Percentiles rank a stretch among this genome's conserved stretches.
These are phyloP conservation scores for Aschersonia sp. DNA, from an alignment of 2,329 filamentous ascomycete genomes.

Conservation along the genomic window DNA sequence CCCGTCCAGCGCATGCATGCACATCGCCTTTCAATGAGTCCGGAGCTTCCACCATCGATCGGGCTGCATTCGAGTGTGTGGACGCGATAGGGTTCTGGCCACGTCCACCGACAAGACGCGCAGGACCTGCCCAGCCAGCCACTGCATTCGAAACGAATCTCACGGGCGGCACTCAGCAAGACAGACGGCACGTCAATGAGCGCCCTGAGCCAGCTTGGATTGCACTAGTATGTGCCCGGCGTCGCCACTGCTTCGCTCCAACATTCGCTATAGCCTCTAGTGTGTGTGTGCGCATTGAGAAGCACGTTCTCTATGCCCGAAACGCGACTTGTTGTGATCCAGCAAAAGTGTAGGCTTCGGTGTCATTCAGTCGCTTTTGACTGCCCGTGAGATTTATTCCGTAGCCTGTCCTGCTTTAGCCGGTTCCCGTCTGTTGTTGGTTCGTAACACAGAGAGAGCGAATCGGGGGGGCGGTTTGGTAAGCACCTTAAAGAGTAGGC, in stretches of 20 bases:
- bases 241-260: not conserved
- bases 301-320: not conserved
- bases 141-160: not conserved
- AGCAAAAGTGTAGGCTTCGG: not conserved
- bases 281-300: not conserved
- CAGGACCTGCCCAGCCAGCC: not conserved
- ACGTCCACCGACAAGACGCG: not conserved
- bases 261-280: not conserved
- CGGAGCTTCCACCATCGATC: not conserved
- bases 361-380: not conserved
- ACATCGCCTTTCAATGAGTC: not conserved
- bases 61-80: not conserved
- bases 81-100: not conserved
- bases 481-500: too few species aligned
- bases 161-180: not conserved
- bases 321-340: not conserved
- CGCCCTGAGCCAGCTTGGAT: not conserved
- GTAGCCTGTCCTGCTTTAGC: too few species aligned
- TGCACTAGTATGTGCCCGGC: not conserved
- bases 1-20: not conserved
- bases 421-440: too few species aligned
- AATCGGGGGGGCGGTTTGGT: too few species aligned
- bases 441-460: too few species aligned
- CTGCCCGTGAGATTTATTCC: not conserved
- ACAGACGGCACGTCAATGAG: not conserved